These are phyloP conservation scores for Anastatica hierochuntica DNA, from an alignment of 345 rosid genomes.

Conservation along the genomic window DNA sequence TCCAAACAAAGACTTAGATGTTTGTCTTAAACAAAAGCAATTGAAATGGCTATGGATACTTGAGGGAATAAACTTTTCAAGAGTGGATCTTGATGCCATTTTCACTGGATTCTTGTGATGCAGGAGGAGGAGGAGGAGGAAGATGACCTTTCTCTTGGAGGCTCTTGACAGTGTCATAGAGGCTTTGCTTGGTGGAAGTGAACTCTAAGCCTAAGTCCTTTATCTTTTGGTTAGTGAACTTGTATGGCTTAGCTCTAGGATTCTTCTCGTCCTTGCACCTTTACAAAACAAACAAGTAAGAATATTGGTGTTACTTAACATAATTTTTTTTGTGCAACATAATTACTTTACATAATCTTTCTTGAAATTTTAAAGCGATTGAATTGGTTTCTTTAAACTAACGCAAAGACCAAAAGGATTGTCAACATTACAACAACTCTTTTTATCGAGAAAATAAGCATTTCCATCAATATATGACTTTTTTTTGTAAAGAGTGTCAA, in stretches of 20 bases:
- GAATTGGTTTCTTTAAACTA: no score
- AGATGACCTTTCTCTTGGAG: constrained; percentile 84
- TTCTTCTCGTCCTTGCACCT: constrained; percentile 90
- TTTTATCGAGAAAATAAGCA: no score
- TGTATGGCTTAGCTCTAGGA: constrained; percentile 74
- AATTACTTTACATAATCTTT: no score
- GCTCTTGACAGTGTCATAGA: constrained; percentile 84
- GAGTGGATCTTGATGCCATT: constrained; percentile 20
- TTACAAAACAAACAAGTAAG: constrained; percentile 5
- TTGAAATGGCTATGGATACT: not conserved
- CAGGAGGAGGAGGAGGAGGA: constrained; percentile 35
- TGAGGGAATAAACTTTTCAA: constrained; percentile 1
- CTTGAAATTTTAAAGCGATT: not conserved
- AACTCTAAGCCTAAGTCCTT: constrained; percentile 72
- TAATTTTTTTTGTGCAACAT: no score
- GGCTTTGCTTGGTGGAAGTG: constrained; percentile 63
- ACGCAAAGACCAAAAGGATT: no score
- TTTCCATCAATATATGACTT: no score
- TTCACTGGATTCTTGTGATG: constrained; percentile 25
- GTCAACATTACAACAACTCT: no score
- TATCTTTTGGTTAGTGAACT: constrained; percentile 74
- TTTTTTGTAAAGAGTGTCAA: no score
- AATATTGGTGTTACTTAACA: no score
- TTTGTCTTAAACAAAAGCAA: no score
- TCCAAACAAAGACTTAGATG: constrained; percentile 4